Percentiles rank a stretch among this genome's conserved stretches.
phyloP scores from a whole-genome alignment of 768 basidiomycete species.

The Pulveroboletus sp. region DNA sequence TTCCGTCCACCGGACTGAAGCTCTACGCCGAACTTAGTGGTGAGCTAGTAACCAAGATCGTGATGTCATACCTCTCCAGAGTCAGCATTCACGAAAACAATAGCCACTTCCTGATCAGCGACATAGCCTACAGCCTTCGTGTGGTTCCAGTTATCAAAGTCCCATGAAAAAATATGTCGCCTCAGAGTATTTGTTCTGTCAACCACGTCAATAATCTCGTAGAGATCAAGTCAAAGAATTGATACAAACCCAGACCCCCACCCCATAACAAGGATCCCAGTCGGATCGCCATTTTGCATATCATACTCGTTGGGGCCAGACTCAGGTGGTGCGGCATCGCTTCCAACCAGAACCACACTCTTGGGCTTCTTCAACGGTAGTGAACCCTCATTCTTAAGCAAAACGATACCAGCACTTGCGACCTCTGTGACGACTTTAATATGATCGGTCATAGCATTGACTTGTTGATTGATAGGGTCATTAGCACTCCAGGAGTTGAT shows the following conservation, averaged over 20 bases:
- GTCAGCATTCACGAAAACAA: constrained; percentile 80
- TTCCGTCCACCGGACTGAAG: constrained; percentile 57
- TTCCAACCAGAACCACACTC: constrained; percentile 59
- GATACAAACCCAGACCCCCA: constrained; percentile 73
- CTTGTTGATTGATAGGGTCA: constrained; percentile 35
- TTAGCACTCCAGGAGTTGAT: constrained; percentile 26
- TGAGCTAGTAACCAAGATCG: too few species aligned
- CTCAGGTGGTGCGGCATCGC: constrained; percentile 57
- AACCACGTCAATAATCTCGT: neutral
- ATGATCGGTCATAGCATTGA: constrained; percentile 59
- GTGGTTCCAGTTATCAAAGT: constrained; percentile 66
- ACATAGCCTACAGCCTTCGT: constrained; percentile 44
- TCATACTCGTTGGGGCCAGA: constrained; percentile 64
- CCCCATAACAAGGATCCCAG: constrained; percentile 81
- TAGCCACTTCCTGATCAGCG: constrained; percentile 51
- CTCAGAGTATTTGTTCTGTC: constrained; percentile 62
- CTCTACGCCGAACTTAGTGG: constrained; percentile 22
- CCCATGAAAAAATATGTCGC: too few species aligned
- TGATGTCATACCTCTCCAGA: constrained; percentile 60
- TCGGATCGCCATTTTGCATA: constrained; percentile 53
- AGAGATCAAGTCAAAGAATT: neutral
- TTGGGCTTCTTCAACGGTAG: constrained; percentile 58
- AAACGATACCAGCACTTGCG: constrained; percentile 58
- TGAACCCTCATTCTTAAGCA: constrained; percentile 64
- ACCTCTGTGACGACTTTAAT: constrained; percentile 51